These are phyloP conservation scores for Aeminium ludgeri DNA, from an alignment of 495 filamentous ascomycete genomes.

Conservation along the genomic window DNA sequence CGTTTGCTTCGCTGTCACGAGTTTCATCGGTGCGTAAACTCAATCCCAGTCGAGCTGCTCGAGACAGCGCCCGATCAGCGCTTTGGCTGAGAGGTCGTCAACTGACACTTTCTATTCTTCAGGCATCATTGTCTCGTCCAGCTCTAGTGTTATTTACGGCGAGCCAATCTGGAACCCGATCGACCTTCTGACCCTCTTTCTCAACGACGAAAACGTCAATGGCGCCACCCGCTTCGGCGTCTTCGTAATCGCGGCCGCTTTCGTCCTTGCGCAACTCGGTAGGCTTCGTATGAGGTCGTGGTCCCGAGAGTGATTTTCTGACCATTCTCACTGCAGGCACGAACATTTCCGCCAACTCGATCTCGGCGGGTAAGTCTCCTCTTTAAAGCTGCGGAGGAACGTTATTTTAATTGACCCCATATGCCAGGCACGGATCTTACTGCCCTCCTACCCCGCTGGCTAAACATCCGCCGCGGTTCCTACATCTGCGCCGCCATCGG, in stretches of 20 bases:
- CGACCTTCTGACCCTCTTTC: constrained; percentile 54
- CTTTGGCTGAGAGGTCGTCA: no score
- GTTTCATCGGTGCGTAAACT: constrained; percentile 41
- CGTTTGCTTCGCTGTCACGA: constrained; percentile 70
- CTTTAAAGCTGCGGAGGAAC: not conserved
- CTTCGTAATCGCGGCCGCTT: constrained; percentile 70
- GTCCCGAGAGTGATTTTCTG: no score
- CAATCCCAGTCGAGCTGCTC: no score
- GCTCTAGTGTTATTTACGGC: constrained; percentile 59
- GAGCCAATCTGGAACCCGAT: constrained; percentile 79
- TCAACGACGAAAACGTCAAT: constrained; percentile 51
- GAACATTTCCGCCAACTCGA: constrained; percentile 80
- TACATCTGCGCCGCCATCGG: constrained; percentile 77
- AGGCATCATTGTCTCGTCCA: constrained; percentile 78
- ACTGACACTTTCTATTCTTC: no score
- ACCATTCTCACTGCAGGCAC: constrained; percentile 31
- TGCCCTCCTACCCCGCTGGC: constrained; percentile 66
- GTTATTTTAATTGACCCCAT: constrained; percentile 37
- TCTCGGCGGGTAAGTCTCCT: no score
- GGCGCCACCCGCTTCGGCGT: constrained; percentile 69
- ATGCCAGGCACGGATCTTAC: constrained; percentile 89
- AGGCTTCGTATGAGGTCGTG: no score
- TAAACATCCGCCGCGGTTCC: constrained; percentile 81
- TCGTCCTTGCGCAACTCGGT: constrained; percentile 67
- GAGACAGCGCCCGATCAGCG: no score